phyloP scores from a whole-genome alignment of 805 yeast genomes.

The Starmera dryadoides region DNA sequence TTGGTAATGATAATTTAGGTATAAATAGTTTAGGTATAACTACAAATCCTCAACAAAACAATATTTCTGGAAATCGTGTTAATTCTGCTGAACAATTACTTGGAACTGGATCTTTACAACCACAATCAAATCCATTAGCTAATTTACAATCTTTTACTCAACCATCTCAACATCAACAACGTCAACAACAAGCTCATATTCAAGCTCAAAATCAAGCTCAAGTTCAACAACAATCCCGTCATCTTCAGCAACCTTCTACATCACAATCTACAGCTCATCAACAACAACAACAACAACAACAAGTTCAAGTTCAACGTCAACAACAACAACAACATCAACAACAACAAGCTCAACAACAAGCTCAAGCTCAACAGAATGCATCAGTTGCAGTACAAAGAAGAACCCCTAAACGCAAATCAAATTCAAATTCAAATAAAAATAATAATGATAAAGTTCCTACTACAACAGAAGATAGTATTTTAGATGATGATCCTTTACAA shows the following conservation, averaged over 20 bases:
- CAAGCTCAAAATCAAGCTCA: constrained; percentile 1
- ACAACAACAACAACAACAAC: constrained; percentile 8
- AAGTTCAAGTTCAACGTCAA: constrained; percentile 7
- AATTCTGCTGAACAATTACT: neutral
- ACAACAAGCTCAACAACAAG: constrained; percentile 1
- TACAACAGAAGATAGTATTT: too few species aligned
- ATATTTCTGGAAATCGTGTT: neutral
- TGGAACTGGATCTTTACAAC: neutral
- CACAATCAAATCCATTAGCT: neutral
- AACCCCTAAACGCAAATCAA: too few species aligned
- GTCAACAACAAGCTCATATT: neutral
- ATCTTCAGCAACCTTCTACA: constrained; percentile 5
- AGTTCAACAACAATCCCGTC: neutral
- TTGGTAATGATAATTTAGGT: neutral
- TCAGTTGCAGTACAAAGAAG: too few species aligned
- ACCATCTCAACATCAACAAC: neutral
- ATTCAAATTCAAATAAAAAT: too few species aligned
- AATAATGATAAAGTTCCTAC: too few species aligned
- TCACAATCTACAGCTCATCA: too few species aligned
- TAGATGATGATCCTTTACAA: neutral
- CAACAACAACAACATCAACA: constrained; percentile 3
- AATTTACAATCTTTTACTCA: neutral
- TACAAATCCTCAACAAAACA: neutral
- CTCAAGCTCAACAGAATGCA: neutral
- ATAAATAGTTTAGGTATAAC: neutral